A percentile compares a stretch with the other conserved stretches of the same genome.
phyloP scores from a whole-genome alignment of 495 filamentous ascomycete species.

The Saxophila tyrrhenica region DNA sequence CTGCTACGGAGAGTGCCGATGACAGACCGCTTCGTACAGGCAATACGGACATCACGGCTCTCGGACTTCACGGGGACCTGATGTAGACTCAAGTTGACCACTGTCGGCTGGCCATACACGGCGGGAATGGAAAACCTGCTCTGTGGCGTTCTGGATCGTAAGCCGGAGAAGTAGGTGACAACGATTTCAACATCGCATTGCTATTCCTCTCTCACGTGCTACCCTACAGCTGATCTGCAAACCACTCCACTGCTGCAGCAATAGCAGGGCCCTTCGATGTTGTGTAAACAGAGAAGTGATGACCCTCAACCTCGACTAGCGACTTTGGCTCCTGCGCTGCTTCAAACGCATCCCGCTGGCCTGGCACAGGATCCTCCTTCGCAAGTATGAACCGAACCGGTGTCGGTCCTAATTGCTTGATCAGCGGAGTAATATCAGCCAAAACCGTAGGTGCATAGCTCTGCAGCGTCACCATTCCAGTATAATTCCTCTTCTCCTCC shows the following conservation, averaged over 20 bases:
- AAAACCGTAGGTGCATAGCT: background rate
- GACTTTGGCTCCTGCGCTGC: background rate
- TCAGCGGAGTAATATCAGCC: background rate
- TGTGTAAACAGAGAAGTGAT: conserved; percentile 1
- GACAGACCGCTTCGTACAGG: background rate
- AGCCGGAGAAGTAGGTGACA: too few relatives aligned
- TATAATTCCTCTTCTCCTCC: background rate
- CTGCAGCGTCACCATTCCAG: background rate
- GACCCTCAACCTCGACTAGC: background rate
- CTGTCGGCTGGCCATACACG: too few relatives aligned
- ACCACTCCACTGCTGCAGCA: background rate
- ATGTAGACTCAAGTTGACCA: background rate
- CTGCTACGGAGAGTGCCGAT: too few relatives aligned
- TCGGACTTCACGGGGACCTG: background rate
- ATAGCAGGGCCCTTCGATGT: background rate
- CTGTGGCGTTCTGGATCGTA: too few relatives aligned
- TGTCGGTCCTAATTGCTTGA: background rate
- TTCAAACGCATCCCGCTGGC: background rate
- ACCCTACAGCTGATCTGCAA: background rate
- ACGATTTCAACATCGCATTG: too few relatives aligned
- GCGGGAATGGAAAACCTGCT: too few relatives aligned
- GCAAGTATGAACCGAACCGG: background rate
- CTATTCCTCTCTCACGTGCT: background rate
- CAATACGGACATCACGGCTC: background rate
- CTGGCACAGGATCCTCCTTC: background rate